A percentile compares a stretch with the other conserved stretches of the same genome.
Conservation (phyloP, 805 yeast genomes). For the Nakazawaea wickerhamii region DNA sequence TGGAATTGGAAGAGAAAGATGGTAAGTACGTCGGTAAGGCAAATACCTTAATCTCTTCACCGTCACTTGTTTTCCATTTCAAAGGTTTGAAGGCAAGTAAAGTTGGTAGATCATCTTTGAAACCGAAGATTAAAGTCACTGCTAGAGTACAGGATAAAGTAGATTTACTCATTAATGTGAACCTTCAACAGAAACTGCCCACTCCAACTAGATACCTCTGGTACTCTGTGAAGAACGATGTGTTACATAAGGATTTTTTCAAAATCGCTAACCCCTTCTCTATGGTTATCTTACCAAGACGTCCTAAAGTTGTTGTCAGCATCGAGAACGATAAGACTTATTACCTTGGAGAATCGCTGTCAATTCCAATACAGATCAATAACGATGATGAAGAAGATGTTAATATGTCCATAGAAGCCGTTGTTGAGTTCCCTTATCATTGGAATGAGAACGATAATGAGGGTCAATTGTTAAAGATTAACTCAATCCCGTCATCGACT, state of each 20-base stretch:
- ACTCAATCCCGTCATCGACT: neutral
- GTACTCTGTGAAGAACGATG: slow-evolving; percentile 1
- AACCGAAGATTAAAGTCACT: neutral
- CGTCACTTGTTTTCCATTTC: neutral
- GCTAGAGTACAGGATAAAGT: neutral
- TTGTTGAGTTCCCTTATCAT: slow-evolving; percentile 10
- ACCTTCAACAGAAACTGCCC: neutral
- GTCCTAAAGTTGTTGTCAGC: slow-evolving; percentile 28
- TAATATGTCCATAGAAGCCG: slow-evolving; percentile 23
- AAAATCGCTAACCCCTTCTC: slow-evolving; percentile 17
- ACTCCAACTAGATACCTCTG: slow-evolving; percentile 1
- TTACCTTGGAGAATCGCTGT: slow-evolving; percentile 27
- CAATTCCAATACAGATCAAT: slow-evolving; percentile 19
- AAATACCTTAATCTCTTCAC: neutral
- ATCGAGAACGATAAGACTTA: slow-evolving; percentile 23
- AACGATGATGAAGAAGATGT: slow-evolving; percentile 29
- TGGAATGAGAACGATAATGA: slow-evolving; percentile 11
- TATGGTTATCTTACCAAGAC: slow-evolving; percentile 31
- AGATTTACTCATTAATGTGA: neutral
- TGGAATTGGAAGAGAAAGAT: neutral
- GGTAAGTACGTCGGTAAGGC: slow-evolving; percentile 1
- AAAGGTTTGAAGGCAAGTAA: neutral
- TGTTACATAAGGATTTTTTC: slow-evolving; percentile 12
- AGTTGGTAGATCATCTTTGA: slow-evolving; percentile 2
- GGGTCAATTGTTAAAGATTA: neutral